These are phyloP conservation scores for Protomyces gravidus DNA, from an alignment of 1,139 yeast genomes.

Conservation along the genomic window DNA sequence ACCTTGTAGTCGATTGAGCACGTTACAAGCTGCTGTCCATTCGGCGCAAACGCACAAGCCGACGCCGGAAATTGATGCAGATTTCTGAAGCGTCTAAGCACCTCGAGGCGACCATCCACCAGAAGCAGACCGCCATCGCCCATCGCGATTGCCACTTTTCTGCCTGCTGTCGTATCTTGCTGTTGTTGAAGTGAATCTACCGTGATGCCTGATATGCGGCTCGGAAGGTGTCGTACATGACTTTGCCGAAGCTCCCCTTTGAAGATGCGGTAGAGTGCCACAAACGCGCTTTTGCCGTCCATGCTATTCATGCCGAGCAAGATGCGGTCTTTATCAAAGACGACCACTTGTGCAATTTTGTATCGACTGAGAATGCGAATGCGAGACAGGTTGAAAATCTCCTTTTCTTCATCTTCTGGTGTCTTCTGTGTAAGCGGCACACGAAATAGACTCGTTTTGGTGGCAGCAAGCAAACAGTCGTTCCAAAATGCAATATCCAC, in stretches of 20 bases:
- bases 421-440: not conserved
- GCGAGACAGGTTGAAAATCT: conserved; percentile 1
- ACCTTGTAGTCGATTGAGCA: conserved; percentile 24
- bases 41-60: conserved; percentile 7
- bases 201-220: not conserved
- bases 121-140: conserved; percentile 9
- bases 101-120: conserved; percentile 1
- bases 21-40: conserved; percentile 13
- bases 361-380: conserved; percentile 3
- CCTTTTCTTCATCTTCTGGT: not conserved
- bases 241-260: conserved; percentile 16
- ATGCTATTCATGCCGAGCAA: conserved; percentile 13
- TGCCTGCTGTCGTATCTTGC: not conserved
- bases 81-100: conserved; percentile 1
- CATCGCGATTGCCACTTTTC: conserved; percentile 2
- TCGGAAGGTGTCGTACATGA: conserved; percentile 7
- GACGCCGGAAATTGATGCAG: conserved; percentile 22
- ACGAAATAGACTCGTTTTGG: not conserved
- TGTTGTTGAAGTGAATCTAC: not conserved
- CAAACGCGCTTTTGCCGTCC: conserved; percentile 4
- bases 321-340: conserved; percentile 1
- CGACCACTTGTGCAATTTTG: not conserved
- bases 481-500: conserved; percentile 15
- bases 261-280: conserved; percentile 9
- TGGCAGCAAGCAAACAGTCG: conserved; percentile 7